Conservation (phyloP, 352 stramenopile species). For the Globisporangium polare region DNA sequence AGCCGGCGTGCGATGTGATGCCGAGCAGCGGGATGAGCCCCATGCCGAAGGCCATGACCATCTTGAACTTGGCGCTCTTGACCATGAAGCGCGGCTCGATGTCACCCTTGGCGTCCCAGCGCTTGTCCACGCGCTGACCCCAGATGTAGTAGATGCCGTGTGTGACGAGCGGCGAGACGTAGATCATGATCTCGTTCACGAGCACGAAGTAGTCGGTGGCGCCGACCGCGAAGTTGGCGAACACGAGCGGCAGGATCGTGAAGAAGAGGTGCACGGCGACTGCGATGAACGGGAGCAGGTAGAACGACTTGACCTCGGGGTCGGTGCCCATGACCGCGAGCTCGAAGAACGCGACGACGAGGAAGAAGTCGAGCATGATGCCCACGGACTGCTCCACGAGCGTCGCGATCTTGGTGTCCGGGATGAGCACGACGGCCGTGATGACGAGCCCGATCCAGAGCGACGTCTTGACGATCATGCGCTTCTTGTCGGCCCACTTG, state of each 20-base stretch:
- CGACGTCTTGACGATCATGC: slow-evolving; percentile 8
- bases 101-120: slow-evolving; percentile 10
- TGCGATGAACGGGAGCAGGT: slow-evolving; percentile 11
- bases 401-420: slow-evolving; percentile 13
- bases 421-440: slow-evolving; percentile 3
- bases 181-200: slow-evolving; percentile 16
- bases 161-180: slow-evolving; percentile 14
- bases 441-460: slow-evolving; percentile 11
- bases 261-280: slow-evolving; percentile 11
- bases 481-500: slow-evolving; percentile 4
- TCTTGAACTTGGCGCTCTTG: not conserved
- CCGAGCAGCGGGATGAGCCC: slow-evolving; percentile 13
- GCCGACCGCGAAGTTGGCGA: slow-evolving; percentile 16
- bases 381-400: slow-evolving; percentile 13
- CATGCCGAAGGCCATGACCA: slow-evolving; percentile 6
- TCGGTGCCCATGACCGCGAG: slow-evolving; percentile 7
- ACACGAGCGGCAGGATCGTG: slow-evolving; percentile 17
- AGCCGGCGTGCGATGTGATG: slow-evolving; percentile 8
- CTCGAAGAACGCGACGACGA: slow-evolving; percentile 11
- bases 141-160: slow-evolving; percentile 16
- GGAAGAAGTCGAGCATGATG: slow-evolving; percentile 20
- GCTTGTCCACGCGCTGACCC: slow-evolving; percentile 11
- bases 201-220: slow-evolving; percentile 10
- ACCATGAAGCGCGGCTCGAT: slow-evolving; percentile 13
- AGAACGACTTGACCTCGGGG: slow-evolving; percentile 13